Conservation (phyloP, 2,329 filamentous ascomycete genomes). For the Aspergillus uvarum region DNA sequence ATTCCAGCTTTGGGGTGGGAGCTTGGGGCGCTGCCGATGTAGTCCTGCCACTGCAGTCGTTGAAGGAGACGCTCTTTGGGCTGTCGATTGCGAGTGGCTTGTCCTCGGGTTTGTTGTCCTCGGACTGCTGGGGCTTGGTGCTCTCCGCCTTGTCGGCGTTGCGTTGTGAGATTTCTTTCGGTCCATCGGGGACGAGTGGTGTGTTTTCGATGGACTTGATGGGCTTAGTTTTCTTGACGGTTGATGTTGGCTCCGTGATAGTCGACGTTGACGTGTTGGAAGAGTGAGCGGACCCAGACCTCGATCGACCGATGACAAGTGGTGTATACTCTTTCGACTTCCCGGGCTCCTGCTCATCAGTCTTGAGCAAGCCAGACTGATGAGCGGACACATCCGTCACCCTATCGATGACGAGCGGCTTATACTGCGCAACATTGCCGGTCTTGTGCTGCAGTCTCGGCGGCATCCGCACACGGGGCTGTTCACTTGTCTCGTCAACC, state of each 20-base stretch:
- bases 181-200: neutral
- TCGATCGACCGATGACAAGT: neutral
- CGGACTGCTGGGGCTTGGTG: too few species aligned
- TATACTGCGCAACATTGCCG: neutral
- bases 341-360: neutral
- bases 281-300: too few species aligned
- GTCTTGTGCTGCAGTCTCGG: neutral
- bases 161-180: too few species aligned
- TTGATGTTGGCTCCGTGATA: too few species aligned
- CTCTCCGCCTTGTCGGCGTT: too few species aligned
- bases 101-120: too few species aligned
- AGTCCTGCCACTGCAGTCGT: neutral
- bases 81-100: neutral
- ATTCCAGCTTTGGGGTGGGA: neutral
- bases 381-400: neutral
- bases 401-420: neutral
- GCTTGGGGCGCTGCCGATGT: neutral
- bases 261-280: too few species aligned
- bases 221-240: neutral
- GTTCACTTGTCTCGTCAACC: too few species aligned
- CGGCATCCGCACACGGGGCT: too few species aligned
- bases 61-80: neutral
- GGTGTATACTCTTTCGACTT: neutral
- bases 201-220: neutral
- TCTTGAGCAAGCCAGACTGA: neutral